Evolutionary conservation across 176 grass and related monocot genomes (phyloP), one percentile per base, ranked within the genome.

Genomic region (Echinochloa phyllopogon): DNA sequence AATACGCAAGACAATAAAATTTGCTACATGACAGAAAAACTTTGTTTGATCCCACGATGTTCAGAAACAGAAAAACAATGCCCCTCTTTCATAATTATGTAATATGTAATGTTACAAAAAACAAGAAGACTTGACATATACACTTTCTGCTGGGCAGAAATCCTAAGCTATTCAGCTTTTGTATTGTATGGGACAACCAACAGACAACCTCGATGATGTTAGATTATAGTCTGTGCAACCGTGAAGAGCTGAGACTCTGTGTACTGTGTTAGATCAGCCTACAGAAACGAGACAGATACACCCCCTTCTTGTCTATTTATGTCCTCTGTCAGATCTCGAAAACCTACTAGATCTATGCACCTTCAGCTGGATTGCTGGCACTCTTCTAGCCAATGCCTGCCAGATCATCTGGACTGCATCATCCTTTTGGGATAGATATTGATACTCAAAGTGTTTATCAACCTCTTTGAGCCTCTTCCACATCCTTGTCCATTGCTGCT

Each of bases 351-450:
- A 91, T 72, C 88, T 88, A 58, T 96, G 88, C 27, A 88, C 58
- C 80, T 93, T 96, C 80, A 90, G 77, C 40, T 74, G 53, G 6
- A 93, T 91, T 17, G 59, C 43, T 0, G 94, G 94, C 16, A 96
- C 88, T 56, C 83, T 92, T 51, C 95, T 86, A 72, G 92, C 86
- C 78, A 97, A 83, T 33, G 91, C 87, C 40, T 88, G 82, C 91
- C 91, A 97, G 70, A 97, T 94, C 95, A 97, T 97, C 74, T 97
- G 92, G 20, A 92, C 95, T 5, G 92, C 90, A 62, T 97, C 95
- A 62, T 83, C 92, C 86, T 82, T 90, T 75, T 78, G 69, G 13
- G 89, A 92, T 11, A 90, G 92, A 82, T 87, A 87, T 18, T 86
- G 91, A 57, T 90, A 97, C 87, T 94, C 94, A 18, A 90, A 94